Conservation (phyloP, 2,329 filamentous ascomycete species). For the Colletotrichum destructivum region DNA sequence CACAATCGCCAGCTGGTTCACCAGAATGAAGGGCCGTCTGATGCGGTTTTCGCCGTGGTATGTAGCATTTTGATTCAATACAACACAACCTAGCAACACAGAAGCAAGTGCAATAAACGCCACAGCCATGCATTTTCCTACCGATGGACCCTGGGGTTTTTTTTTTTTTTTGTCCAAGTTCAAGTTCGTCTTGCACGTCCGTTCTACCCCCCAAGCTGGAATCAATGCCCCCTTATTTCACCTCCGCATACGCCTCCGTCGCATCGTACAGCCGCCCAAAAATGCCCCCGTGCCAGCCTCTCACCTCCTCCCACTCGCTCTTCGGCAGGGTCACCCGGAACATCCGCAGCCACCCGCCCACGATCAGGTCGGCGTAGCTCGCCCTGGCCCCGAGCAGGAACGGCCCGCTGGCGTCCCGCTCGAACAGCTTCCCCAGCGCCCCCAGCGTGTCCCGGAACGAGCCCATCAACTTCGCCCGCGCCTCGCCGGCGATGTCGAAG, state of each 20-base stretch:
- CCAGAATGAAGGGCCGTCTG: too few relatives aligned
- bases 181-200: too few relatives aligned
- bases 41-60: too few relatives aligned
- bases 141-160: not conserved
- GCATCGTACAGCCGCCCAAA: constrained; percentile 67
- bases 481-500: constrained; percentile 55
- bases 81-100: too few relatives aligned
- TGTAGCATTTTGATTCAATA: too few relatives aligned
- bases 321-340: constrained; percentile 55
- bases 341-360: constrained; percentile 71
- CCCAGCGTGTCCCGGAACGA: constrained; percentile 60
- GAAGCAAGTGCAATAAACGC: not conserved
- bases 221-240: constrained; percentile 45
- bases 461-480: constrained; percentile 53
- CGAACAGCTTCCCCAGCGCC: constrained; percentile 59
- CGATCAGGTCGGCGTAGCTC: constrained; percentile 70
- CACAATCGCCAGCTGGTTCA: too few relatives aligned
- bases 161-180: not conserved
- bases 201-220: not conserved
- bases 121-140: not conserved
- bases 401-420: constrained; percentile 56
- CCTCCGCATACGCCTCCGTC: constrained; percentile 54
- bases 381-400: constrained; percentile 63
- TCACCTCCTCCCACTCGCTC: constrained; percentile 63
- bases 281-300: constrained; percentile 64